A percentile compares a stretch with the other conserved stretches of the same genome.
These are phyloP conservation scores for Capronia coronata DNA, from an alignment of 2,329 filamentous ascomycete species.

Conservation along the genomic window DNA sequence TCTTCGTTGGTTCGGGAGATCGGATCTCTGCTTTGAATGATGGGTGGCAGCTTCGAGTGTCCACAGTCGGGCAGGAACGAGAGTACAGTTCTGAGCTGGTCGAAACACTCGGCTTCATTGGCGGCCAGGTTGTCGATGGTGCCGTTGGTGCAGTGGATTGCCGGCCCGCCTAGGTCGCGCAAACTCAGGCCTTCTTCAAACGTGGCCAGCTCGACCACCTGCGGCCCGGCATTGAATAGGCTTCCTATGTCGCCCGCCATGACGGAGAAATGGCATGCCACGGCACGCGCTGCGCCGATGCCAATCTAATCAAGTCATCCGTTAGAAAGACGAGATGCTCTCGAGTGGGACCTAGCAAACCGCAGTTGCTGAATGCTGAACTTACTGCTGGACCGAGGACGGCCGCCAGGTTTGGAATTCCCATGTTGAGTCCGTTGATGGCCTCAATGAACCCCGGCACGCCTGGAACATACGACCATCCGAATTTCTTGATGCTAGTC, in stretches of 20 bases:
- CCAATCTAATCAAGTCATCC: too few species aligned
- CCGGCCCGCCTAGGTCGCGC: slow-evolving; percentile 54
- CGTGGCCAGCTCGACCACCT: slow-evolving; percentile 56
- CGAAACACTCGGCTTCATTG: slow-evolving; percentile 55
- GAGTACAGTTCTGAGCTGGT: slow-evolving; percentile 53
- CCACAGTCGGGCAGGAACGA: slow-evolving; percentile 55
- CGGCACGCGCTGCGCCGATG: slow-evolving; percentile 55
- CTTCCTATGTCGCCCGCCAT: slow-evolving; percentile 59
- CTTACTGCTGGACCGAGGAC: slow-evolving; percentile 53
- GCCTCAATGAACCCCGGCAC: slow-evolving; percentile 45
- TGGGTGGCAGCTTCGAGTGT: slow-evolving; percentile 46
- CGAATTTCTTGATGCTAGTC: slow-evolving; percentile 31
- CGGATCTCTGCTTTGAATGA: slow-evolving; percentile 44
- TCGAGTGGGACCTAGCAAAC: too few species aligned
- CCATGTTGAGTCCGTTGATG: slow-evolving; percentile 45
- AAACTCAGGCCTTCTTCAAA: slow-evolving; percentile 58
- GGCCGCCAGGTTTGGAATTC: slow-evolving; percentile 59
- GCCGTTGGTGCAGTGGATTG: slow-evolving; percentile 58
- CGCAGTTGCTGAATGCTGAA: background rate
- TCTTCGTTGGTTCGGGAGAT: slow-evolving; percentile 44
- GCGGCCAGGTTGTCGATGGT: slow-evolving; percentile 59
- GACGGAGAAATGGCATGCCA: slow-evolving; percentile 58
- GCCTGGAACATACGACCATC: slow-evolving; percentile 56
- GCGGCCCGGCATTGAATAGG: slow-evolving; percentile 59
- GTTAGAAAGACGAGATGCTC: too few species aligned